Evolutionary conservation across 2,329 filamentous ascomycete species (phyloP), one percentile per base, ranked within the genome.

Genomic region (Sclerotinia sclerotiorum): DNA sequence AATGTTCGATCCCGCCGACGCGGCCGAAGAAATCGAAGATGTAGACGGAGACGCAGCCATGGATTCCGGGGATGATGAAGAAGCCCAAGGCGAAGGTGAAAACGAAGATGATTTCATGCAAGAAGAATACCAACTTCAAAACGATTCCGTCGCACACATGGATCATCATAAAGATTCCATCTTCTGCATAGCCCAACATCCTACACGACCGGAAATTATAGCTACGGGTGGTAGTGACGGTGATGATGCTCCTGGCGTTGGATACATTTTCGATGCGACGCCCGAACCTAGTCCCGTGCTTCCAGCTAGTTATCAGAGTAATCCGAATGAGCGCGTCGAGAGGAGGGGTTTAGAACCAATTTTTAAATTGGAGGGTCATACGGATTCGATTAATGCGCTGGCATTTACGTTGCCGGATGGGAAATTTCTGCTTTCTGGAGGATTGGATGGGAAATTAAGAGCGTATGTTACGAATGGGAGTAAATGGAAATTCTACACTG

Each of bases 171-270:
- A 88, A 74, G 93, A 97, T 84, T 94, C 90, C 70, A 91, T 99
- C 76, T 99, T 97, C 83, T 88, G 92, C 80, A 95, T 99, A 78
- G 93, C 94, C 24, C 93, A 97, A 78, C 95, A 99, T 79, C 95
- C 95, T 5, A 82, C 88, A 8, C 85, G 91, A 77, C 87, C 90
- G 7, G 84, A 88, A 27, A 88, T 98, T 70, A 84, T 98, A 70
- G 90, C 94, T 4, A 97, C 95, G 0, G 95, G 95, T 70, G 95
- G 94, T 72, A 86, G 85, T 67, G 87, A 88, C 65, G 90, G 89
- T 48, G 90, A 92, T 75, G 77, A 78, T 67, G 70, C 70, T 1
- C 76, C 73, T 0, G 95, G 97, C 69, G 89, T 90, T 27, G 94
- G 92, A 66, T 97, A 94, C 81, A 85, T 99, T 19, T 89, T 96